phyloP scores from a whole-genome alignment of 2,329 filamentous ascomycete genomes.

The Exophiala sideris region DNA sequence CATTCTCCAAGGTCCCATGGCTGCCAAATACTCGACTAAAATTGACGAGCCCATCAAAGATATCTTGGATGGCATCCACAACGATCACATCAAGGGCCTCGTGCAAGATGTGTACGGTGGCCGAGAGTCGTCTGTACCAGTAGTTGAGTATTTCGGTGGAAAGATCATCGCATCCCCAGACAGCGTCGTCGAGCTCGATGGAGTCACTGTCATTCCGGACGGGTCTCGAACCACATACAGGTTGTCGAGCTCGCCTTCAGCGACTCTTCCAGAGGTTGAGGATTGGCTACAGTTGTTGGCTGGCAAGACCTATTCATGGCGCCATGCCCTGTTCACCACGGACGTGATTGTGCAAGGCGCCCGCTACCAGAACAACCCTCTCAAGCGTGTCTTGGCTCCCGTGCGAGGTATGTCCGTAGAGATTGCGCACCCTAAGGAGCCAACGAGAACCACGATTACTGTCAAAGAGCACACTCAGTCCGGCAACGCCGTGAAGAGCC shows the following conservation, averaged over 20 bases:
- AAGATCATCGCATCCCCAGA: slow-evolving; percentile 68
- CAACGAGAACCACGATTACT: slow-evolving; percentile 76
- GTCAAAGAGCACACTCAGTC: slow-evolving; percentile 84
- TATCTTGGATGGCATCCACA: slow-evolving; percentile 86
- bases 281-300: slow-evolving; percentile 86
- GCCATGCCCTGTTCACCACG: slow-evolving; percentile 87
- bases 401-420: slow-evolving; percentile 85
- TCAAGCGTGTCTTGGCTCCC: slow-evolving; percentile 86
- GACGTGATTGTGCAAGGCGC: slow-evolving; percentile 94
- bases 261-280: slow-evolving; percentile 72
- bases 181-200: slow-evolving; percentile 69
- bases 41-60: slow-evolving; percentile 93
- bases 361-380: slow-evolving; percentile 95
- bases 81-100: slow-evolving; percentile 77
- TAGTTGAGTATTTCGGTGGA: slow-evolving; percentile 93
- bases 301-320: slow-evolving; percentile 82
- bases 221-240: slow-evolving; percentile 78
- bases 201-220: slow-evolving; percentile 78
- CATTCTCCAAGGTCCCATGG: slow-evolving; percentile 92
- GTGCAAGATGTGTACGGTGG: slow-evolving; percentile 75
- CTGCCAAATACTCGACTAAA: slow-evolving; percentile 82
- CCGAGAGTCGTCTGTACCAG: slow-evolving; percentile 71
- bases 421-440: slow-evolving; percentile 75
- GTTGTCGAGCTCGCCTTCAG: slow-evolving; percentile 70
- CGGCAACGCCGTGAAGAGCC: slow-evolving; percentile 82